Conservation (phyloP, 2,329 filamentous ascomycete genomes). For the Claviceps sp. region DNA sequence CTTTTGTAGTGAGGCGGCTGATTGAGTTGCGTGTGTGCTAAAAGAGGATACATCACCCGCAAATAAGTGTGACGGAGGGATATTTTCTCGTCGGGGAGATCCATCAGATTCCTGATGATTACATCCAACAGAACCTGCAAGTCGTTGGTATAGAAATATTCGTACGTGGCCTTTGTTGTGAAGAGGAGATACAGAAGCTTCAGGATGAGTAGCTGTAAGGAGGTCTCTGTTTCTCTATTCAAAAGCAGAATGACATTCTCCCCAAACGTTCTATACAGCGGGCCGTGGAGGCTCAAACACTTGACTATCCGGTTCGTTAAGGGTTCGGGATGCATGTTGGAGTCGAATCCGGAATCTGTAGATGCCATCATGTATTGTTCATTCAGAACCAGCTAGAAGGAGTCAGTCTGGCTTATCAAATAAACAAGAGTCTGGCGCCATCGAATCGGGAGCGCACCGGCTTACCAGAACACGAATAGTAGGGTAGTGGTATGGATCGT, state of each 20-base stretch:
- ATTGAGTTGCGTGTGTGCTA: conserved; percentile 83
- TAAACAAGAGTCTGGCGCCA: not conserved
- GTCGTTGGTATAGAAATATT: conserved; percentile 99
- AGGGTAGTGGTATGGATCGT: conserved; percentile 91
- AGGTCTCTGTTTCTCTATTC: conserved; percentile 90
- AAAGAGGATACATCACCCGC: conserved; percentile 76
- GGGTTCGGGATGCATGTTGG: conserved; percentile 27
- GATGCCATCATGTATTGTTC: conserved; percentile 91
- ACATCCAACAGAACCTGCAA: conserved; percentile 88
- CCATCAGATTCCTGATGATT: conserved; percentile 90
- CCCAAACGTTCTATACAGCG: conserved; percentile 82
- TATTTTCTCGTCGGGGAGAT: conserved; percentile 71
- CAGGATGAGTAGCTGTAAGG: conserved; percentile 86
- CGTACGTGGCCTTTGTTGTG: conserved; percentile 78
- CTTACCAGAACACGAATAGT: conserved; percentile 83
- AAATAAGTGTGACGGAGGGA: conserved; percentile 85
- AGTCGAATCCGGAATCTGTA: conserved; percentile 34
- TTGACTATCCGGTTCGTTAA: conserved; percentile 93
- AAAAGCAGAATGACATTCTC: conserved; percentile 93
- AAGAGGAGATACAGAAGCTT: conserved; percentile 94
- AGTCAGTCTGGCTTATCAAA: conserved; percentile 8
- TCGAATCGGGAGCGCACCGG: conserved; percentile 7
- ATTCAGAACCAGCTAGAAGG: conserved; percentile 70
- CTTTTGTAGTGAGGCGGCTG: conserved; percentile 84
- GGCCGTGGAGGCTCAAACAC: conserved; percentile 67